These are phyloP conservation scores for Curvularia eragrostidis DNA, from an alignment of 2,329 filamentous ascomycete genomes.

Conservation along the genomic window DNA sequence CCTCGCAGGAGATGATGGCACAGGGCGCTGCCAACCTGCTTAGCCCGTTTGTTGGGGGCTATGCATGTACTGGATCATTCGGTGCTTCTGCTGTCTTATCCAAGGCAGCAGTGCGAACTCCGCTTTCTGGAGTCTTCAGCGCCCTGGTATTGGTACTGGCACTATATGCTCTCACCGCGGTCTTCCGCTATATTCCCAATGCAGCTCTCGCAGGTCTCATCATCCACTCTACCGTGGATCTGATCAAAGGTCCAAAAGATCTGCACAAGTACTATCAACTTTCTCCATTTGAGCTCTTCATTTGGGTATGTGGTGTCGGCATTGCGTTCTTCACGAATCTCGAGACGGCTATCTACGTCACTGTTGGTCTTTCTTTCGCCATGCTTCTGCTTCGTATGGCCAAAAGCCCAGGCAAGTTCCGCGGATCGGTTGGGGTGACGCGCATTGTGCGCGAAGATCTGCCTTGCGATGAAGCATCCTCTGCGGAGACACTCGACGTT, in stretches of 20 bases:
- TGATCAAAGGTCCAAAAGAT: constrained; percentile 86
- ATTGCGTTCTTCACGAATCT: constrained; percentile 85
- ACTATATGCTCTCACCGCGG: constrained; percentile 81
- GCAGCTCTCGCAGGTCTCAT: constrained; percentile 83
- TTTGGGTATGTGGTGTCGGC: constrained; percentile 88
- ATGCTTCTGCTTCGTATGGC: constrained; percentile 74
- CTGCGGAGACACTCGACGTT: constrained; percentile 43
- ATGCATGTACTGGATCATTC: constrained; percentile 91
- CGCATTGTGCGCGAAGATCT: constrained; percentile 55
- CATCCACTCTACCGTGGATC: constrained; percentile 88
- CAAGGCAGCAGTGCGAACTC: constrained; percentile 89
- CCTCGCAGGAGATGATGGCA: constrained; percentile 91
- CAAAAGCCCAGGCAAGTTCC: constrained; percentile 33
- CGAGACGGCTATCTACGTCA: constrained; percentile 88
- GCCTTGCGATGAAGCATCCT: constrained; percentile 45
- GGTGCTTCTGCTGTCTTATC: constrained; percentile 93
- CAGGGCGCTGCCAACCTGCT: constrained; percentile 88
- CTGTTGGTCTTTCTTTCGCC: constrained; percentile 75
- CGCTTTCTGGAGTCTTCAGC: constrained; percentile 85
- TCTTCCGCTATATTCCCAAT: constrained; percentile 91
- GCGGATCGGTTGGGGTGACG: constrained; percentile 28
- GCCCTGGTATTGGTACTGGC: constrained; percentile 82
- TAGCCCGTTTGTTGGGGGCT: constrained; percentile 85
- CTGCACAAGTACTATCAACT: constrained; percentile 93
- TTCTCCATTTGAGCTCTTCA: constrained; percentile 83